A percentile compares a stretch with the other conserved stretches of the same genome.
Conservation (phyloP, 768 basidiomycete genomes). For the Mrakia gelida region DNA sequence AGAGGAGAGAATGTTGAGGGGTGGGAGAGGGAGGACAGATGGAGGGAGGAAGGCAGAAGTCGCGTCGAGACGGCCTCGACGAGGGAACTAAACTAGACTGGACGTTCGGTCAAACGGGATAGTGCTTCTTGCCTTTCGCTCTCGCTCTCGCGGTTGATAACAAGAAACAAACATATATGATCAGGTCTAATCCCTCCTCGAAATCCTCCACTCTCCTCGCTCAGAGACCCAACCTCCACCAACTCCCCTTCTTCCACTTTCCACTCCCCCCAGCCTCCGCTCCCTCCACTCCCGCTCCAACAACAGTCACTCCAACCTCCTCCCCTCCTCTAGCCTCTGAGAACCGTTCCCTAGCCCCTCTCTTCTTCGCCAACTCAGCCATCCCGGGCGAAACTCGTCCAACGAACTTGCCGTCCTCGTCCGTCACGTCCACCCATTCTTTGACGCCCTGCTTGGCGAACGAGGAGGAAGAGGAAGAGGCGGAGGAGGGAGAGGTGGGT, state of each 20-base stretch:
- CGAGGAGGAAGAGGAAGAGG: not conserved
- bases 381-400: slow-evolving; percentile 7
- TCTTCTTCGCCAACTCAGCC: slow-evolving; percentile 15
- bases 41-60: not conserved
- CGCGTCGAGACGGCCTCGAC: not conserved
- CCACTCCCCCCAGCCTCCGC: not conserved
- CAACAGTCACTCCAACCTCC: not conserved
- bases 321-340: not conserved
- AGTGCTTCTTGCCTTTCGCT: too few species aligned
- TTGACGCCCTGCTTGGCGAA: not conserved
- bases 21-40: not conserved
- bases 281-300: not conserved
- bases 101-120: too few species aligned
- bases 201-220: not conserved
- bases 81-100: too few species aligned
- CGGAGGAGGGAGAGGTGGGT: not conserved
- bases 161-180: not conserved
- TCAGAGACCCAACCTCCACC: slow-evolving; percentile 11
- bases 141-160: too few species aligned
- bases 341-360: slow-evolving; percentile 17
- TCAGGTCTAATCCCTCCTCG: not conserved
- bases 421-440: slow-evolving; percentile 12
- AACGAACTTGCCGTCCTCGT: slow-evolving; percentile 21
- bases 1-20: not conserved
- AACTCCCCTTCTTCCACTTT: slow-evolving; percentile 17